phyloP scores from a whole-genome alignment of 225 moss, liverwort and hornwort species.

The Lunularia cruciata region DNA sequence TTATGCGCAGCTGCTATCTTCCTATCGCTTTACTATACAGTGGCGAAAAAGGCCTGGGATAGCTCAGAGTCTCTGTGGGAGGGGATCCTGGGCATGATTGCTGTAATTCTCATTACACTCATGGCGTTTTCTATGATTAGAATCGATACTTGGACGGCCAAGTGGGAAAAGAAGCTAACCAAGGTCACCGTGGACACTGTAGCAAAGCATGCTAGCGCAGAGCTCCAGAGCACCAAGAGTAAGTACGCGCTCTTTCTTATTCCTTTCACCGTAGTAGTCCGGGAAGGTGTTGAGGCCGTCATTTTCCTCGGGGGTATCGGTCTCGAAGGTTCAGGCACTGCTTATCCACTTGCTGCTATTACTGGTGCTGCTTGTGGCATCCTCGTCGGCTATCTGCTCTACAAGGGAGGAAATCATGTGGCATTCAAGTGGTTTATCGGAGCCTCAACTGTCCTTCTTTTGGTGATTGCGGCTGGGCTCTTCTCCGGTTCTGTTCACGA shows the following conservation, averaged over 20 bases:
- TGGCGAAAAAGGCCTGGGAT: slow-evolving; percentile 63
- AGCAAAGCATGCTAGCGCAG: slow-evolving; percentile 7
- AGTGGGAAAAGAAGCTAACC: slow-evolving; percentile 76
- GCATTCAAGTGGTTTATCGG: slow-evolving; percentile 61
- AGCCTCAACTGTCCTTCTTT: slow-evolving; percentile 47
- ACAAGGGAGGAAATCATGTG: slow-evolving; percentile 48
- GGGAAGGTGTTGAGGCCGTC: slow-evolving; percentile 67
- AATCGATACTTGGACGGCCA: slow-evolving; percentile 61
- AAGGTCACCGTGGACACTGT: slow-evolving; percentile 43
- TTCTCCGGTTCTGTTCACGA: slow-evolving; percentile 66
- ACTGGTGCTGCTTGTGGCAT: slow-evolving; percentile 55
- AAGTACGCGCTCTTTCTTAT: slow-evolving; percentile 61
- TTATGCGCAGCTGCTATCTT: slow-evolving; percentile 43
- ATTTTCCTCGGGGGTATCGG: slow-evolving; percentile 72
- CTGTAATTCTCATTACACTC: slow-evolving; percentile 51
- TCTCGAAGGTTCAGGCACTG: slow-evolving; percentile 46
- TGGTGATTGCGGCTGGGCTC: slow-evolving; percentile 59
- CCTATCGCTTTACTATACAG: slow-evolving; percentile 63
- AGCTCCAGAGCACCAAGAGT: slow-evolving; percentile 36
- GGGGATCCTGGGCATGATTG: slow-evolving; percentile 52
- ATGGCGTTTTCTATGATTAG: slow-evolving; percentile 74
- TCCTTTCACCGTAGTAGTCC: slow-evolving; percentile 53
- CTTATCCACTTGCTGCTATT: slow-evolving; percentile 54
- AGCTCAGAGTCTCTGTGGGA: slow-evolving; percentile 63
- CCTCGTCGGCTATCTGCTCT: slow-evolving; percentile 42